These are phyloP conservation scores for Xerocomellus amylosporus DNA, from an alignment of 768 basidiomycete genomes.

Conservation along the genomic window DNA sequence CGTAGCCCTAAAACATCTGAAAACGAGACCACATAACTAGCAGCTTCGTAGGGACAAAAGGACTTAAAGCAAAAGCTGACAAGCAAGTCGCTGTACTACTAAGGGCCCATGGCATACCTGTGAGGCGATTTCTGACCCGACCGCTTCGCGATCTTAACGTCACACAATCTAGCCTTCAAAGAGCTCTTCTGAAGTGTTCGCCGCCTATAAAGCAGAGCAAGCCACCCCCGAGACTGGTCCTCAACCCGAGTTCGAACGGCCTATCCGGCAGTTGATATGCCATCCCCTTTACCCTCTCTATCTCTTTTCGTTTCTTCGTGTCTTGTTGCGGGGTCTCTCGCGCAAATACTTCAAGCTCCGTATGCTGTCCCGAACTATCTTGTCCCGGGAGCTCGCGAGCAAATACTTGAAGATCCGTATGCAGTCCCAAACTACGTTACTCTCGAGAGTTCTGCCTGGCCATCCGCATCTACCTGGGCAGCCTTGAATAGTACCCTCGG, in stretches of 20 bases:
- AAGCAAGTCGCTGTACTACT: too few species aligned
- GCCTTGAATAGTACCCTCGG: conserved; percentile 9
- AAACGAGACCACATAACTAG: too few species aligned
- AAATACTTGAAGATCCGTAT: too few species aligned
- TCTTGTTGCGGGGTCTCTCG: not conserved
- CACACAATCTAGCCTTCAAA: too few species aligned
- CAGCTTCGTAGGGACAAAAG: too few species aligned
- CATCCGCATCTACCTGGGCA: conserved; percentile 6
- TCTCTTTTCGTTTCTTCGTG: not conserved
- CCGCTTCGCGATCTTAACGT: too few species aligned
- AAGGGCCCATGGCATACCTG: too few species aligned
- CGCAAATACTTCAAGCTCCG: not conserved
- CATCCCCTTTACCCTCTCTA: not conserved
- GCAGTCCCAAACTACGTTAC: not conserved
- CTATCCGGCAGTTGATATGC: not conserved
- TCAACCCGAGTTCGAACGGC: not conserved
- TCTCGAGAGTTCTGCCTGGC: conserved; percentile 4
- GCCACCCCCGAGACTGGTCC: not conserved
- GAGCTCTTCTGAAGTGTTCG: too few species aligned
- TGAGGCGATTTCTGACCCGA: too few species aligned
- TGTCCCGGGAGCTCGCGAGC: too few species aligned
- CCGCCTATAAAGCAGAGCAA: not conserved
- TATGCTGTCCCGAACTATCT: not conserved
- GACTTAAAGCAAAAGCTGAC: too few species aligned
- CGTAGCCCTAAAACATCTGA: too few species aligned